Percentiles rank a stretch among this genome's conserved stretches.
These are phyloP conservation scores for Ophiocordyceps unilateralis DNA, from an alignment of 2,329 filamentous ascomycete genomes.

Conservation along the genomic window DNA sequence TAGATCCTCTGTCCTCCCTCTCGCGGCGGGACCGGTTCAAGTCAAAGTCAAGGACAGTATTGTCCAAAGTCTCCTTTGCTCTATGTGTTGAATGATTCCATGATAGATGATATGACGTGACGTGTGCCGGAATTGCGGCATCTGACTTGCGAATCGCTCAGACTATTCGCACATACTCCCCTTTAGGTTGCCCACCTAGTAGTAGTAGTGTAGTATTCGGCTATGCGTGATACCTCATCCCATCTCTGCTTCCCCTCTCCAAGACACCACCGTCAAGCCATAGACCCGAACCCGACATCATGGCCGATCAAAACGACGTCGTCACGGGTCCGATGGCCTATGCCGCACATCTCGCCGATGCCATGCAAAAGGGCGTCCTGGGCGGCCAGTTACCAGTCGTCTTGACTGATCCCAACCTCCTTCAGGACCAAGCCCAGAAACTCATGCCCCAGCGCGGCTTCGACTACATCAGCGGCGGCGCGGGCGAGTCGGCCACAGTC, in stretches of 20 bases:
- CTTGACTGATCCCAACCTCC: constrained; percentile 39
- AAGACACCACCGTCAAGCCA: neutral
- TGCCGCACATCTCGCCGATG: constrained; percentile 24
- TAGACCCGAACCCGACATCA: neutral
- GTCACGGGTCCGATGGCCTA: constrained; percentile 12
- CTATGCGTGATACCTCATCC: too few relatives aligned
- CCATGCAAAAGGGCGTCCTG: constrained; percentile 35
- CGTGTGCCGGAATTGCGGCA: too few relatives aligned
- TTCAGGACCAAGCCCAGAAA: constrained; percentile 36
- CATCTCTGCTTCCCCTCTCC: neutral
- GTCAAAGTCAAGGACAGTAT: too few relatives aligned
- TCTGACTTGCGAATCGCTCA: too few relatives aligned
- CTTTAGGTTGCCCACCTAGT: too few relatives aligned
- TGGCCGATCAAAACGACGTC: constrained; percentile 4
- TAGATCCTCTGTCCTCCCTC: too few relatives aligned
- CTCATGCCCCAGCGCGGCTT: constrained; percentile 29
- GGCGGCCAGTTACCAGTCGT: constrained; percentile 28
- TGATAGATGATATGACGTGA: too few relatives aligned
- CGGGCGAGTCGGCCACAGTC: constrained; percentile 43
- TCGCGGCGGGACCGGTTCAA: too few relatives aligned
- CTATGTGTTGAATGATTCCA: too few relatives aligned
- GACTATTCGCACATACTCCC: too few relatives aligned
- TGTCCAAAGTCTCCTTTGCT: too few relatives aligned
- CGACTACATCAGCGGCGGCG: constrained; percentile 45
- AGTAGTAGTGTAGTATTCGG: too few relatives aligned